Evolutionary conservation across 257 asterid species (phyloP).

Genomic region (Solanum etuberosum): DNA sequence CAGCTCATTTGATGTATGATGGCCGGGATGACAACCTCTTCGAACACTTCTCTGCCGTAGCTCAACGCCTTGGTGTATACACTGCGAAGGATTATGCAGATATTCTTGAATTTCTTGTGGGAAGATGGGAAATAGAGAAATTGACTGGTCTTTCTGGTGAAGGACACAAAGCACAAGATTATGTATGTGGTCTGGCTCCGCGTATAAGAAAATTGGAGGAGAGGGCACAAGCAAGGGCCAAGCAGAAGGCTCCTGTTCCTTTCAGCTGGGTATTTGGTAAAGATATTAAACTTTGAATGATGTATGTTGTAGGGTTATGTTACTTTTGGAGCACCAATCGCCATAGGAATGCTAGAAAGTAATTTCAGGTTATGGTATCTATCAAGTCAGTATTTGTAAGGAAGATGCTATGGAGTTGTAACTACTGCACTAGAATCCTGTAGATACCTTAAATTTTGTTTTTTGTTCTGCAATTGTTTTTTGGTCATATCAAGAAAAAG

Average conservation of each 20-base stretch:
- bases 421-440: not conserved
- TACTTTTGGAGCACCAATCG: not conserved
- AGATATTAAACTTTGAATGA: constrained; percentile 31
- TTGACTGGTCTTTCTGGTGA: constrained; percentile 50
- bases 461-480: not conserved
- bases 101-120: constrained; percentile 51
- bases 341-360: not conserved
- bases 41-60: constrained; percentile 54
- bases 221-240: constrained; percentile 43
- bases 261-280: constrained; percentile 58
- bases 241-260: constrained; percentile 30
- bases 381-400: not conserved
- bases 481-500: not conserved
- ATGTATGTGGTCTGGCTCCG: constrained; percentile 50
- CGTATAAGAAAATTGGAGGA: constrained; percentile 62
- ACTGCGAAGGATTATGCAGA: constrained; percentile 69
- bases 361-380: not conserved
- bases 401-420: not conserved
- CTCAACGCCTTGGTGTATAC: constrained; percentile 63
- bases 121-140: constrained; percentile 59
- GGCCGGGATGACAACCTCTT: constrained; percentile 53
- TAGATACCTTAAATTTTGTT: constrained; percentile 3
- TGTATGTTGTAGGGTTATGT: not conserved
- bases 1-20: constrained; percentile 71
- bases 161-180: constrained; percentile 70